A percentile compares a stretch with the other conserved stretches of the same genome.
phyloP scores from a whole-genome alignment of 495 filamentous ascomycete genomes.

The Chlorociboria aeruginascens region DNA sequence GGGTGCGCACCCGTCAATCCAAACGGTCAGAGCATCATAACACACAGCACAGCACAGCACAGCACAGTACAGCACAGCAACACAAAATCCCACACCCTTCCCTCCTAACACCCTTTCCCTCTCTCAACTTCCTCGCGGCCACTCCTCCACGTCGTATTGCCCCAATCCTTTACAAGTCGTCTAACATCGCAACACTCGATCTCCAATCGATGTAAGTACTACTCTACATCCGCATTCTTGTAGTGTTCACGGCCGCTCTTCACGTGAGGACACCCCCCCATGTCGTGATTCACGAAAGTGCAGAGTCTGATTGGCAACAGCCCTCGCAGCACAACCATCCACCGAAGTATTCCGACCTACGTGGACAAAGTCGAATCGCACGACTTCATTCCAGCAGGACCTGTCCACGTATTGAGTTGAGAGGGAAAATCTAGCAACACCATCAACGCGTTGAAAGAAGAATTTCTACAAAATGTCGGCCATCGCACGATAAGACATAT shows the following conservation, averaged over 20 bases:
- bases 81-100: constrained; percentile 1
- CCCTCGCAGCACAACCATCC: constrained; percentile 6
- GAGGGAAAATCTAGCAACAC: background rate
- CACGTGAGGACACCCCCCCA: background rate
- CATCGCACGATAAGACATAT: constrained; percentile 14
- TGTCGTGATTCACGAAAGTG: background rate
- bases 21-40: background rate
- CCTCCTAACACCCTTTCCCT: background rate
- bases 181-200: background rate
- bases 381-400: constrained; percentile 6
- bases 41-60: background rate
- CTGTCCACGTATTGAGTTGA: constrained; percentile 16
- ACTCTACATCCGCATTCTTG: no score
- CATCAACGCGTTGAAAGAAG: constrained; percentile 2
- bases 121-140: background rate
- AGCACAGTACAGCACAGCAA: background rate
- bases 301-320: constrained; percentile 11
- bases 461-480: constrained; percentile 15
- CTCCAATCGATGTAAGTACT: no score
- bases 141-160: background rate
- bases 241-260: background rate
- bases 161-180: background rate
- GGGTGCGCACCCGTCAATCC: background rate
- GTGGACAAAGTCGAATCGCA: constrained; percentile 12
- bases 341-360: constrained; percentile 11